phyloP scores from a whole-genome alignment of 441 rosid species.

The Erysimum cheiri region DNA sequence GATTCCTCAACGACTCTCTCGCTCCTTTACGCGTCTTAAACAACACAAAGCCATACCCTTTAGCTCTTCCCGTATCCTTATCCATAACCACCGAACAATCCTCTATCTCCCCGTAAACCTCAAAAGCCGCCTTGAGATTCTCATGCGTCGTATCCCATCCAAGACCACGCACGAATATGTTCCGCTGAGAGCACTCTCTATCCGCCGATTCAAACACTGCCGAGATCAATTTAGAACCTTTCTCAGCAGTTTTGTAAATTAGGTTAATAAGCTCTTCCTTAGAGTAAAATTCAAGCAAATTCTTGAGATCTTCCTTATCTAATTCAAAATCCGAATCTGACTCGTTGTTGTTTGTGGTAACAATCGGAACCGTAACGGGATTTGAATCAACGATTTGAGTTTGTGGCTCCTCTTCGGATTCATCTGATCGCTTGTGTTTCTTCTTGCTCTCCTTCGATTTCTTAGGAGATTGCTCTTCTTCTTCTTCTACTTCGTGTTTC shows the following conservation, averaged over 20 bases:
- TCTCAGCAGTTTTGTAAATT: conserved; percentile 48
- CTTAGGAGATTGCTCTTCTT: conserved; percentile 40
- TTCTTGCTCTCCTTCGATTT: conserved; percentile 41
- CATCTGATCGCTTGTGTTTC: conserved; percentile 33
- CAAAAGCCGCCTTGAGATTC: conserved; percentile 52
- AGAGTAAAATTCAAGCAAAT: conserved; percentile 59
- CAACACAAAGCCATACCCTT: conserved; percentile 62
- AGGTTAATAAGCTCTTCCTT: conserved; percentile 62
- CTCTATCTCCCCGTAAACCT: conserved; percentile 60
- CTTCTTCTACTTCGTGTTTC: conserved; percentile 18
- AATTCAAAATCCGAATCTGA: conserved; percentile 45
- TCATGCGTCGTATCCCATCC: conserved; percentile 64
- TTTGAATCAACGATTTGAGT: conserved; percentile 5
- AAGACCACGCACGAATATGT: conserved; percentile 66
- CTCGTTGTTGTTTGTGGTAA: conserved; percentile 16
- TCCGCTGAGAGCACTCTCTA: conserved; percentile 54
- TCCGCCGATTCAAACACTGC: conserved; percentile 52
- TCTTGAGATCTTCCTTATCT: conserved; percentile 48
- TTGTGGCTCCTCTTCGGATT: conserved; percentile 38
- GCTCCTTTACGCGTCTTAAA: conserved; percentile 58
- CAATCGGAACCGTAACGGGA: conserved; percentile 8
- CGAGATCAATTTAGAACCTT: conserved; percentile 43
- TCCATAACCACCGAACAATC: conserved; percentile 63
- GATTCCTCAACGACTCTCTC: conserved; percentile 53
- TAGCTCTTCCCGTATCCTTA: conserved; percentile 60